Evolutionary conservation across 306 rosid genomes (phyloP).

Genomic region (Luffa aegyptiaca): DNA sequence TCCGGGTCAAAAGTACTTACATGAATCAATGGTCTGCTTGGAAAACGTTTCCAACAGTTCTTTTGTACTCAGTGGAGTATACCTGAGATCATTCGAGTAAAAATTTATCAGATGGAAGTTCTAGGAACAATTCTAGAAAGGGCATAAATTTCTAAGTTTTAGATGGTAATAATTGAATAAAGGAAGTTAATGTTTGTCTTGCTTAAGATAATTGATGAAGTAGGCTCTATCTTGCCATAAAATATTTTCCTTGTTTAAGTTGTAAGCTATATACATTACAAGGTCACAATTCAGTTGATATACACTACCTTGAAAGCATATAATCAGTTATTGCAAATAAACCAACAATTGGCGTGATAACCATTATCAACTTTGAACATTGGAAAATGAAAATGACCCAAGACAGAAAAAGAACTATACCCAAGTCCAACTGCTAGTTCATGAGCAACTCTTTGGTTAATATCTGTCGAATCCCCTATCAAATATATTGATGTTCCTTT

Average conservation of each 20-base stretch:
- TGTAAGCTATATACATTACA: neutral
- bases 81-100: conserved; percentile 43
- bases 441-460: conserved; percentile 74
- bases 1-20: conserved; percentile 35
- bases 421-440: conserved; percentile 89
- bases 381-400: conserved; percentile 3
- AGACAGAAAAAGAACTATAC: conserved; percentile 21
- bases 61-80: conserved; percentile 65
- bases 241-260: neutral
- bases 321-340: neutral
- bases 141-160: no score
- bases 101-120: neutral
- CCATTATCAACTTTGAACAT: neutral
- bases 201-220: neutral
- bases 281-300: neutral
- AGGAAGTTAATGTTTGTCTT: neutral
- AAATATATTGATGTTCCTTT: conserved; percentile 79
- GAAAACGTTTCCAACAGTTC: conserved; percentile 69
- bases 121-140: neutral
- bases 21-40: conserved; percentile 67
- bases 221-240: neutral
- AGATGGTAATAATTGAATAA: neutral
- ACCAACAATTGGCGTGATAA: neutral
- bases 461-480: conserved; percentile 71
- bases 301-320: neutral